phyloP scores from a whole-genome alignment of 257 asterid species.

The Primulina huaijiensis region DNA sequence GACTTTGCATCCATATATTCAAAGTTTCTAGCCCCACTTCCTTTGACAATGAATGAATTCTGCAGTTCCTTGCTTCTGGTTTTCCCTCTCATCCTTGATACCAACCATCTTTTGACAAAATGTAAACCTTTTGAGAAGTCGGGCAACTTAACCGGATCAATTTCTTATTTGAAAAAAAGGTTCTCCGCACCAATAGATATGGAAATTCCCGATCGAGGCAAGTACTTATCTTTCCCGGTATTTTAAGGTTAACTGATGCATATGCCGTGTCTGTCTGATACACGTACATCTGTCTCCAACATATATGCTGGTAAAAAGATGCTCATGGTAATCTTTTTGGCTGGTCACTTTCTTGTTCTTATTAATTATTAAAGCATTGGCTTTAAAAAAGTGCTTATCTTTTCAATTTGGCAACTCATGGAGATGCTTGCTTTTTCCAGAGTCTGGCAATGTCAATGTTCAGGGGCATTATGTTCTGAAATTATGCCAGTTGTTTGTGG shows the following conservation, averaged over 20 bases:
- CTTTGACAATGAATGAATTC: constrained; percentile 64
- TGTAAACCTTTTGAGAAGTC: constrained; percentile 48
- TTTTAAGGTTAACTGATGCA: neutral
- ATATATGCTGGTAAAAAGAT: constrained; percentile 10
- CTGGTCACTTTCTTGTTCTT: constrained; percentile 10
- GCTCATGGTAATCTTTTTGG: constrained; percentile 18
- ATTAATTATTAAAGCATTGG: neutral
- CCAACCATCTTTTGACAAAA: constrained; percentile 73
- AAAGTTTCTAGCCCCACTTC: constrained; percentile 74
- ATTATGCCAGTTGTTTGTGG: constrained; percentile 64
- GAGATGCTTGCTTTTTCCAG: constrained; percentile 34
- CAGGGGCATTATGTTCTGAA: constrained; percentile 71
- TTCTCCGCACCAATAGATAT: constrained; percentile 46
- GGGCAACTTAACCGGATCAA: constrained; percentile 52
- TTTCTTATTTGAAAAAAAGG: constrained; percentile 55
- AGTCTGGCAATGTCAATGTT: constrained; percentile 36
- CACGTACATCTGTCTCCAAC: neutral
- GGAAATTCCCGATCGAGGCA: constrained; percentile 59
- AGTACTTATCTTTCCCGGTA: constrained; percentile 20
- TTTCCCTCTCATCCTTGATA: constrained; percentile 62
- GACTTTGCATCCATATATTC: constrained; percentile 76
- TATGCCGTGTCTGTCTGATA: neutral
- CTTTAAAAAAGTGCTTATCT: neutral
- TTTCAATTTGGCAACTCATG: constrained; percentile 25
- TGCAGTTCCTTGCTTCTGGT: constrained; percentile 45